Percentiles rank a stretch among this genome's conserved stretches.
Evolutionary conservation across 2,329 filamentous ascomycete genomes (phyloP).

Genomic region (Epichloe hybrida): DNA sequence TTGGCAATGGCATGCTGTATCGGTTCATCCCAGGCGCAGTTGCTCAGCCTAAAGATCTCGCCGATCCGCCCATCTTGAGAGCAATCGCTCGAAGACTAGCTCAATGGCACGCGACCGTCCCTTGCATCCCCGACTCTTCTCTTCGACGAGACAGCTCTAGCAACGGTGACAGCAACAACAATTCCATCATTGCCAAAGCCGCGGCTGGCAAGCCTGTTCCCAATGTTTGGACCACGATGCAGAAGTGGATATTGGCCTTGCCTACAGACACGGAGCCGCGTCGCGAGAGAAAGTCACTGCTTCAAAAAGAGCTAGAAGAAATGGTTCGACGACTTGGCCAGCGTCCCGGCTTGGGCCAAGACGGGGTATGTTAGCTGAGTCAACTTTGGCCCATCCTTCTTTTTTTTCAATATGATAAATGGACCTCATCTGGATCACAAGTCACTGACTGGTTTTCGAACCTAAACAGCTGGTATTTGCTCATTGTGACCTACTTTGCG

Average conservation of each 20-base stretch:
- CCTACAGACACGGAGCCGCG: constrained; percentile 60
- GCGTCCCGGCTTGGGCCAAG: constrained; percentile 60
- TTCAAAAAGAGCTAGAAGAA: constrained; percentile 63
- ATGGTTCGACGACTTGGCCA: constrained; percentile 61
- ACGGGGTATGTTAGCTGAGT: constrained; percentile 44
- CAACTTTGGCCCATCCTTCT: background rate
- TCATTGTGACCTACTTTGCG: constrained; percentile 90
- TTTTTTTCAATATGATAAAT: background rate
- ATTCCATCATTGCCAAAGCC: constrained; percentile 33
- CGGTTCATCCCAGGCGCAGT: constrained; percentile 73
- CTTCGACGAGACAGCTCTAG: constrained; percentile 21
- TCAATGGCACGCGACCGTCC: constrained; percentile 77
- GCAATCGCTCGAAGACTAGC: constrained; percentile 75
- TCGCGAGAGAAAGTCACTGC: constrained; percentile 46
- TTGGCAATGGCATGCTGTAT: constrained; percentile 93
- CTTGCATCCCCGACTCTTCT: constrained; percentile 33
- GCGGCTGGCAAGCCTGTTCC: constrained; percentile 60
- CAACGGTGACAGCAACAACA: constrained; percentile 19
- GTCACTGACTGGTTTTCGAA: constrained; percentile 6
- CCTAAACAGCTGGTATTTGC: constrained; percentile 64
- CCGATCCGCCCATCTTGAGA: constrained; percentile 60
- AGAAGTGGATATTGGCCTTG: constrained; percentile 86
- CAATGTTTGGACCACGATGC: constrained; percentile 89
- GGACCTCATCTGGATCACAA: background rate
- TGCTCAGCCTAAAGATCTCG: constrained; percentile 68